These are phyloP conservation scores for Lyophyllum semitale DNA, from an alignment of 768 basidiomycete species.

Conservation along the genomic window DNA sequence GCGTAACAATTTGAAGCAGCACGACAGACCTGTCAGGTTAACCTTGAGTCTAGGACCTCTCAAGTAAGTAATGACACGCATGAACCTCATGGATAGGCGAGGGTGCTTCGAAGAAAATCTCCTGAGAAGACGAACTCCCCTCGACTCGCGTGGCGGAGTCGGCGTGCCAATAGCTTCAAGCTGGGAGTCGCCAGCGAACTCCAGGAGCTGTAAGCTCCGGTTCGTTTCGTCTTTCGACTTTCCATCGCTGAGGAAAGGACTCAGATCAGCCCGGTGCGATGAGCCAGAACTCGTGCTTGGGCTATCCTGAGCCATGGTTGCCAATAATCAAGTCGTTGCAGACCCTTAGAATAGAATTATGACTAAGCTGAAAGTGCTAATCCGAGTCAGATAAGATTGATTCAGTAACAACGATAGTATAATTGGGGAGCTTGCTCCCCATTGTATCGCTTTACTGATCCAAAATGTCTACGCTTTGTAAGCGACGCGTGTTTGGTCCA, in stretches of 20 bases:
- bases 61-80: conserved; percentile 35
- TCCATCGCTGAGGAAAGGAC: not conserved
- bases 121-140: conserved; percentile 16
- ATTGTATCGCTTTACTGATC: too few relatives aligned
- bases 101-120: conserved; percentile 22
- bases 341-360: too few relatives aligned
- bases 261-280: conserved; percentile 2
- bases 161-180: conserved; percentile 18
- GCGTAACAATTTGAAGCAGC: not conserved
- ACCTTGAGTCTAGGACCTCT: conserved; percentile 65
- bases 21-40: conserved; percentile 43
- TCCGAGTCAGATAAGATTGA: conserved; percentile 4
- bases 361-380: not conserved
- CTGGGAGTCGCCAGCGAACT: conserved; percentile 12
- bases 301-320: conserved; percentile 13
- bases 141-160: conserved; percentile 14
- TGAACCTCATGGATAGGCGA: conserved; percentile 15
- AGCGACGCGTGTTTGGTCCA: too few relatives aligned
- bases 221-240: conserved; percentile 4
- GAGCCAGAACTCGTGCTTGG: conserved; percentile 13
- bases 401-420: not conserved
- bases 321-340: not conserved
- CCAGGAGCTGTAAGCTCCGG: conserved; percentile 9
- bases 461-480: too few relatives aligned
- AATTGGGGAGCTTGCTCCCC: not conserved